Evolutionary conservation across 208 protist species (phyloP).

Genomic region (Leishmania guyanensis): DNA sequence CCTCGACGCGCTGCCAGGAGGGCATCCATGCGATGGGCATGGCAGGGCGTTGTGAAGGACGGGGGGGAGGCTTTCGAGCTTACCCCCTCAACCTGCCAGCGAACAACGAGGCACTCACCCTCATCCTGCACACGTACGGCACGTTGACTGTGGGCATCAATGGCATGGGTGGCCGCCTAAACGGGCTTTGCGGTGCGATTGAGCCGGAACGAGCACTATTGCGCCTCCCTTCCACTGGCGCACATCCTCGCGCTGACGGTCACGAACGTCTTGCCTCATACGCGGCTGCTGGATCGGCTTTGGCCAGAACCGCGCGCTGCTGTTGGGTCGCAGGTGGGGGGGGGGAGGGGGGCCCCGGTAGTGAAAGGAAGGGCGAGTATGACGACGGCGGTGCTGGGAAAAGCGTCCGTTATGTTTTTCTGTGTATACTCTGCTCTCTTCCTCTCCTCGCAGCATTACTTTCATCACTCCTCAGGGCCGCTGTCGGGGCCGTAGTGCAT

Average conservation of each 20-base stretch:
- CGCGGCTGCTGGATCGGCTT: constrained; percentile 77
- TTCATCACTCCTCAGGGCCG: too few relatives aligned
- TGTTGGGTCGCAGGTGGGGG: constrained; percentile 81
- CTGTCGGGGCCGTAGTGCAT: too few relatives aligned
- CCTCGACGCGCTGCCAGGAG: constrained; percentile 52
- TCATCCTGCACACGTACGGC: constrained; percentile 92
- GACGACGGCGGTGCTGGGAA: too few relatives aligned
- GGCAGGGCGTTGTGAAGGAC: constrained; percentile 43
- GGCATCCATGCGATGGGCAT: constrained; percentile 32
- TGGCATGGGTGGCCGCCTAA: constrained; percentile 43
- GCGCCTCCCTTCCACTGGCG: constrained; percentile 87
- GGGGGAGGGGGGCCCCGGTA: constrained; percentile 24
- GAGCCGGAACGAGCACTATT: constrained; percentile 72
- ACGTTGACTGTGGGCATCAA: constrained; percentile 47
- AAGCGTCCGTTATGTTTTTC: too few relatives aligned
- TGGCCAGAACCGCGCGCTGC: constrained; percentile 54
- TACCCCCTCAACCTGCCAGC: constrained; percentile 19
- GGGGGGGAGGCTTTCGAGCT: constrained; percentile 35
- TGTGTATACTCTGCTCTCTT: not conserved
- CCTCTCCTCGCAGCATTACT: not conserved
- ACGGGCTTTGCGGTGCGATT: constrained; percentile 51
- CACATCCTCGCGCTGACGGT: constrained; percentile 93
- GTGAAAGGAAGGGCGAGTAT: too few relatives aligned
- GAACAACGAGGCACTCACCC: constrained; percentile 47
- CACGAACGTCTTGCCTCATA: constrained; percentile 66